Conservation (phyloP, 208 protist genomes). For the Crithidia sp. region DNA sequence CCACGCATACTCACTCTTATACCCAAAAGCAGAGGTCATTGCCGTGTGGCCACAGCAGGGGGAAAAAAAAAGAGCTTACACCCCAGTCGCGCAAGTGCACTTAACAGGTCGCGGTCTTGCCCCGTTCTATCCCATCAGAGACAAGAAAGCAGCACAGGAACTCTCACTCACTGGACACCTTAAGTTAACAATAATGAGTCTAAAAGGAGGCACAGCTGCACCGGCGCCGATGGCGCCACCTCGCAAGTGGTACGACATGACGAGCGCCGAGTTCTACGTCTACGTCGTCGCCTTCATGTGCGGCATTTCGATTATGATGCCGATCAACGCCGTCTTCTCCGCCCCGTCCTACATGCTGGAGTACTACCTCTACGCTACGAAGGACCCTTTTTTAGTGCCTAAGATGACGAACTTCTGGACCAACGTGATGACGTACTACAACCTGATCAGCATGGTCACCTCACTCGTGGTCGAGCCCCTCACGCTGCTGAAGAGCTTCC, state of each 20-base stretch:
- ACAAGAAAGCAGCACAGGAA: no score
- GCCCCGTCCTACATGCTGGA: conserved; percentile 70
- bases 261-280: conserved; percentile 37
- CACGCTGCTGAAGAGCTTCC: conserved; percentile 39
- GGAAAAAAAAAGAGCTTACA: no score
- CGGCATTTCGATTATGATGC: conserved; percentile 80
- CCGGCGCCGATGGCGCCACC: neutral
- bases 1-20: no score
- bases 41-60: no score
- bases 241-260: conserved; percentile 26
- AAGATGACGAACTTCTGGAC: conserved; percentile 46
- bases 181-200: neutral
- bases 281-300: conserved; percentile 69
- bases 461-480: conserved; percentile 55
- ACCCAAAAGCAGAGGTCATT: no score
- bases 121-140: neutral
- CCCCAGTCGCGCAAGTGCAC: no score
- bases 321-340: conserved; percentile 80
- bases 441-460: conserved; percentile 38
- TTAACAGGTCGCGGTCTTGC: no score
- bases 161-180: neutral
- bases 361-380: conserved; percentile 58
- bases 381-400: conserved; percentile 30
- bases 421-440: conserved; percentile 77
- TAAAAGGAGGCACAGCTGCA: neutral